Evolutionary conservation across 768 basidiomycete genomes (phyloP), one percentile per base, ranked within the genome.

Genomic region (Tulasnella sp.): DNA sequence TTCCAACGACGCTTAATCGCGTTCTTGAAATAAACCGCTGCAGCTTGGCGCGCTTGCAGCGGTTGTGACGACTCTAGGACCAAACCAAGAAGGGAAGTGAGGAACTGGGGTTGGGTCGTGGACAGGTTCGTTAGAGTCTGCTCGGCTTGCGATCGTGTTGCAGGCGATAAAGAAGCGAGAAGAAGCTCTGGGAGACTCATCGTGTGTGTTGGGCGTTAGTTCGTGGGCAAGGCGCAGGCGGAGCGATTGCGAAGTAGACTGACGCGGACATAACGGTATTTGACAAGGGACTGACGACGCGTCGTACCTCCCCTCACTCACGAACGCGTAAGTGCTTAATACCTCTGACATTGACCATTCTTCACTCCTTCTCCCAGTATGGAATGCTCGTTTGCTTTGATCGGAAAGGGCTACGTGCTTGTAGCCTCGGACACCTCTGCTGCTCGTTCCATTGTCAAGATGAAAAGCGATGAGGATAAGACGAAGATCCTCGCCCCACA

Each of bases 381-480:
- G 90, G 91, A 96, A 67, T 86, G 82, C 51, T 89, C 88, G 15
- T 92, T 97, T 68, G 91, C 85, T 35, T 67, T 97, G 54, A 86
- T 80, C 37, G 93, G 93, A 49, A 94, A 96, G 68, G 93, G 83
- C 65, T 99, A 90, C 71, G 84, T 90, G 56, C 79, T 99, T 61
- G 72, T 99, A 64, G 91, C 93, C 2, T 82, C 92, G 8, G 94
- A 98, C 71, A 90, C 84, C 6, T 87, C 83, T 12, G 81, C 91
- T 6, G 81, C 84, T 3, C 78, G 89, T 63, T 96, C 91, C 31
- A 89, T 99, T 70, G 83, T 98, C 67, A 94, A 92, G 73, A 96
- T 98, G 91, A 96, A 98, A 74, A 68, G 77, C 35, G 91, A 96
- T 71, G 87, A 89, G 72, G 93, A 98, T 76, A 97, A 98, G 74